phyloP scores from a whole-genome alignment of 1,139 yeast genomes.

The Blastobotrys petasosporus region DNA sequence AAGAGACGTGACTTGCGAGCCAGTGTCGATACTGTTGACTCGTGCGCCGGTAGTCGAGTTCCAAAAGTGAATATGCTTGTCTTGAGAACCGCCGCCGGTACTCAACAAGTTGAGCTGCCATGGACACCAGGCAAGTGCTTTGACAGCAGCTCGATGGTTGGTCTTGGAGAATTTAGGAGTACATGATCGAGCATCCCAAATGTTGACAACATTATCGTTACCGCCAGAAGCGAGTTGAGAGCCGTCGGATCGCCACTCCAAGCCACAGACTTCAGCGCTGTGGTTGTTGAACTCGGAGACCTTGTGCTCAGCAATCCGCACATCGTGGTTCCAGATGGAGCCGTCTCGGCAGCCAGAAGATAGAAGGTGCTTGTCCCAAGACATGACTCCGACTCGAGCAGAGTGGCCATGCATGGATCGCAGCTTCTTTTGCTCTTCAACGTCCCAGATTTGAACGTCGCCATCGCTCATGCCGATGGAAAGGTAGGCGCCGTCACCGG shows the following conservation, averaged over 20 bases:
- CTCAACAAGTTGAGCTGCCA: slow-evolving; percentile 77
- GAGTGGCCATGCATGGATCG: slow-evolving; percentile 72
- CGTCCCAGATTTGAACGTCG: slow-evolving; percentile 87
- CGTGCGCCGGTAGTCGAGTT: slow-evolving; percentile 87
- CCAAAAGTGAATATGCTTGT: slow-evolving; percentile 91
- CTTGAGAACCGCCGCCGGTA: slow-evolving; percentile 95
- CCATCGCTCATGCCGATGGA: slow-evolving; percentile 87
- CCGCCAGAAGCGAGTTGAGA: slow-evolving; percentile 88
- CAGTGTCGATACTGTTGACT: slow-evolving; percentile 81
- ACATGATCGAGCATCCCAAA: slow-evolving; percentile 86
- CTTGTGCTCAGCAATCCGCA: slow-evolving; percentile 77
- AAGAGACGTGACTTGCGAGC: slow-evolving; percentile 87
- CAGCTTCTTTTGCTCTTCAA: slow-evolving; percentile 64
- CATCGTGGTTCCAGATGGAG: slow-evolving; percentile 82
- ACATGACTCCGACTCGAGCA: slow-evolving; percentile 74
- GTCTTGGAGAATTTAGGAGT: slow-evolving; percentile 71
- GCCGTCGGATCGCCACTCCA: slow-evolving; percentile 82
- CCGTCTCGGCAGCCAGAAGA: slow-evolving; percentile 85
- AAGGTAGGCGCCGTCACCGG: slow-evolving; percentile 82
- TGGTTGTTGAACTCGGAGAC: slow-evolving; percentile 58
- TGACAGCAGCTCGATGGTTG: slow-evolving; percentile 89
- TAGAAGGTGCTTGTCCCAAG: slow-evolving; percentile 78
- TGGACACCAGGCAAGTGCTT: slow-evolving; percentile 95
- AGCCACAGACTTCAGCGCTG: slow-evolving; percentile 87
- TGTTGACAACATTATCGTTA: slow-evolving; percentile 85